Evolutionary conservation across 1,139 yeast genomes (phyloP), one percentile per base, ranked within the genome.

Genomic region (Taphrina populina): DNA sequence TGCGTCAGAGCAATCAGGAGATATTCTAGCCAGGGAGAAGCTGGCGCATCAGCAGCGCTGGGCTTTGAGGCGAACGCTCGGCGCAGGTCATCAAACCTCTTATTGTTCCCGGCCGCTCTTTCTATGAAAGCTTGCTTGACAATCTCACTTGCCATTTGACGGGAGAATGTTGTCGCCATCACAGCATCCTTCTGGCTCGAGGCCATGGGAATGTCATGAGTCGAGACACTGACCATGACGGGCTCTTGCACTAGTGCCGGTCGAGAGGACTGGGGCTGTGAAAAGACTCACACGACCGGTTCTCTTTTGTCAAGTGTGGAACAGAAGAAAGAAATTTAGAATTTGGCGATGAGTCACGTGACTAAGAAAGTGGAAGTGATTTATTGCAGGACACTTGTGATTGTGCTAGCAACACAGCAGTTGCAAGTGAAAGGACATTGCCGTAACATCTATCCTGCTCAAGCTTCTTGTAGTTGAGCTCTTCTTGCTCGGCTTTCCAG

Each of bases 1-100:
- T 59, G 52, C n/a, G 57, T 59, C 29, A 59, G 32, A 6, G 61
- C 59, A n/a, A 53, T 39, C 10, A 59, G 56, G 15, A 59, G 39
- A 26, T 35, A 47, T 36, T 47, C 56, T 5, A 59, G 51, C 30
- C 53, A 58, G 5, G 52, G n/a, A 11, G 61, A 46, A 2, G 61
- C 34, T 6, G 58, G 34, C 10, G 61, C 61, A 26, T 58, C 61
- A 8, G 45, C n/a, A 19, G 57, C 44, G 8, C 39, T 19, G 15
- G 57, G 53, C 34, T 49, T 35, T 19, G 43, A 40, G 5, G 59
- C 45, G 43, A 58, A 57, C 10, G 43, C 45, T 13, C 49, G 51
- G 4, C 57, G 57, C 51, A 58, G 30, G 21, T 58, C 60, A 8
- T 58, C 59, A 36, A 51, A 58, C 13, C 57, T 41, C 8, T 54